Base-by-base conservation (phyloP, 768 basidiomycete species). In the Serendipita vermifera region DNA sequence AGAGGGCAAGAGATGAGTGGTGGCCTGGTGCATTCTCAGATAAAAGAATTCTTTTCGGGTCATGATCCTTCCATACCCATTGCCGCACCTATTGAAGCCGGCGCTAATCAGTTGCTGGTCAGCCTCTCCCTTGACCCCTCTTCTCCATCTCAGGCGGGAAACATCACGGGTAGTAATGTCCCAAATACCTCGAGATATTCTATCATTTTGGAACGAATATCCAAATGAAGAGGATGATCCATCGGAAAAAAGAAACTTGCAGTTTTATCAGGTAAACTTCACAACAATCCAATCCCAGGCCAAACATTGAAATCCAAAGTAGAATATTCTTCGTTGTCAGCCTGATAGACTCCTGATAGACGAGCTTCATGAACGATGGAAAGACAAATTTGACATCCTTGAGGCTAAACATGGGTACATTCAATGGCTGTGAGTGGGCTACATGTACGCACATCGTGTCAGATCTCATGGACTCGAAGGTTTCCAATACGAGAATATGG, bases 401-500 rank as follows among this genome's bases (percentile, higher is more conserved):
- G 86, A 88, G 65, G 66, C 70, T 60, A 79, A 80, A 57, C 86
- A 87, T 62, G 80, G 79, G 1, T 87, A 77, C 65, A 82, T 87
- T 39, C 85, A 87, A 63, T 87, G 86, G 85, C 66, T 87, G 81
- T 86, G 68, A 63, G 84, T 70, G 38, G 32, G 24, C 2, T 33
- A 26, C 14, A 15, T 13, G 3, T 5, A 2, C 55, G 24, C n/a
- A 22, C 24, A 9, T 9, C n/a, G 9, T n/a, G n/a, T n/a, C n/a
- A n/a, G 24, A 9, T 7, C 40, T 43, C 40, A 43, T 24, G 24
- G 22, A 1, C 2, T 39, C 6, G 2, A 63, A 85, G 82, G 62
- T 84, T 85, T 61, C 85, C 85, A 29, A 82, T 85, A 60, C 78
- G 76, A 62, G 86, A 87, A 63, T 71, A 77, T 60, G 85, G 86